Conservation (phyloP, 257 asterid genomes). For the Petrea volubilis region DNA sequence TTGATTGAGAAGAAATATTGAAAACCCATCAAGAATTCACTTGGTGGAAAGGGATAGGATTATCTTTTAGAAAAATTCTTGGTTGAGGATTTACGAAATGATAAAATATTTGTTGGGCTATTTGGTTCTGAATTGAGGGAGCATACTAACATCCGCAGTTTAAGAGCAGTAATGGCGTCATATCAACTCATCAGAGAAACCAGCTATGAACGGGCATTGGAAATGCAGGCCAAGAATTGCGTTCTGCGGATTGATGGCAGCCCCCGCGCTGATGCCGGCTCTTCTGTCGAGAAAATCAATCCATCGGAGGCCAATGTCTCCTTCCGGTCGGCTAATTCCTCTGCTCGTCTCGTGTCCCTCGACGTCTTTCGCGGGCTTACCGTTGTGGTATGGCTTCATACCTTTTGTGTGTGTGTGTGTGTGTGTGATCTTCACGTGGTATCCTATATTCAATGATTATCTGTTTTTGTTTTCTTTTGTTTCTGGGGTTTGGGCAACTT, state of each 20-base stretch:
- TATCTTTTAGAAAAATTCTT: neutral
- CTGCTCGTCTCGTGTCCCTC: slow-evolving; percentile 55
- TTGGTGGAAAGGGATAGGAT: neutral
- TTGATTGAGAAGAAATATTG: no score
- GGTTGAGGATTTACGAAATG: neutral
- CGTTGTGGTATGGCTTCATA: slow-evolving; percentile 41
- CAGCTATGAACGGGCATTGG: slow-evolving; percentile 23
- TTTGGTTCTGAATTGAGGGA: neutral
- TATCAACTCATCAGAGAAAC: slow-evolving; percentile 41
- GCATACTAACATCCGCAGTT: neutral
- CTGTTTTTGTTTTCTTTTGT: neutral
- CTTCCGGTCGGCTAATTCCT: slow-evolving; percentile 5
- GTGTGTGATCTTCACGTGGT: neutral
- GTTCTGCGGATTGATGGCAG: slow-evolving; percentile 28
- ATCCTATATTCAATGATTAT: neutral
- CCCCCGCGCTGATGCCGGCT: slow-evolving; percentile 19
- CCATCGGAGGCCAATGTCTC: slow-evolving; percentile 3
- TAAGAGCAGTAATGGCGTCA: slow-evolving; percentile 32
- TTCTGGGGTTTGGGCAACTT: neutral
- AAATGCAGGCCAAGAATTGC: slow-evolving; percentile 25
- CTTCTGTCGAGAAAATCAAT: slow-evolving; percentile 22
- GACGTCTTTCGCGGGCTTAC: slow-evolving; percentile 65
- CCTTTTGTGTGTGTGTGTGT: neutral
- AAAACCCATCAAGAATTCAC: neutral
- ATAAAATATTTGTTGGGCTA: neutral